A percentile compares a stretch with the other conserved stretches of the same genome.
These are phyloP conservation scores for Hippophae tibetana DNA, from an alignment of 306 rosid species.

Conservation along the genomic window DNA sequence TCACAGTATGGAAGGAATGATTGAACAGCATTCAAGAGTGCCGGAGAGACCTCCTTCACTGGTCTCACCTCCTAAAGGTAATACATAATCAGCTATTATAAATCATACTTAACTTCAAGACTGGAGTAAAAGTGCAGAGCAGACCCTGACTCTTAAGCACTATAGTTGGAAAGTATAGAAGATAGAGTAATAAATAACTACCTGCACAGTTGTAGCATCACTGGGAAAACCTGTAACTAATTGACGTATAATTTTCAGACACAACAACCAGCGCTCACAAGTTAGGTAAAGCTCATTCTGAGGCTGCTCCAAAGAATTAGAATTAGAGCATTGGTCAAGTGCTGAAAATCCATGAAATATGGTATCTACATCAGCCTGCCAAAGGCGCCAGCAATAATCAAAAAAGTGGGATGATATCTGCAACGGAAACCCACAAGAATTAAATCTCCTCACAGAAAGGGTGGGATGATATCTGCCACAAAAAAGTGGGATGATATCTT, in stretches of 20 bases:
- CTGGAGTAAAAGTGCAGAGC: background rate
- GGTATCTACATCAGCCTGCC: constrained; percentile 84
- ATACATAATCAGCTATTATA: constrained; percentile 14
- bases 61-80: constrained; percentile 73
- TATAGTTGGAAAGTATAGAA: constrained; percentile 4
- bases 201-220: constrained; percentile 85
- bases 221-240: constrained; percentile 81
- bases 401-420: constrained; percentile 91
- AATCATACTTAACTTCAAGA: background rate
- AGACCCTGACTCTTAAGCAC: background rate
- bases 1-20: constrained; percentile 91
- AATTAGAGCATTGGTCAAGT: constrained; percentile 49
- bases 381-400: constrained; percentile 89
- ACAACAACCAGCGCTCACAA: constrained; percentile 92
- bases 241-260: constrained; percentile 80
- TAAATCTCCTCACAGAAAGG: background rate
- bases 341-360: constrained; percentile 71
- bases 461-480: too few species aligned
- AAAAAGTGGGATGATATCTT: too few species aligned
- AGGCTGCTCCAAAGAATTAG: constrained; percentile 54
- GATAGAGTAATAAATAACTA: constrained; percentile 18
- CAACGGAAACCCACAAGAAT: constrained; percentile 26
- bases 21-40: constrained; percentile 69
- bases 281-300: constrained; percentile 67
- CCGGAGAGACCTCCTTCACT: constrained; percentile 86